Evolutionary conservation across 441 rosid genomes (phyloP), one percentile per base, ranked within the genome.

Genomic region (Syzygium malaccense): DNA sequence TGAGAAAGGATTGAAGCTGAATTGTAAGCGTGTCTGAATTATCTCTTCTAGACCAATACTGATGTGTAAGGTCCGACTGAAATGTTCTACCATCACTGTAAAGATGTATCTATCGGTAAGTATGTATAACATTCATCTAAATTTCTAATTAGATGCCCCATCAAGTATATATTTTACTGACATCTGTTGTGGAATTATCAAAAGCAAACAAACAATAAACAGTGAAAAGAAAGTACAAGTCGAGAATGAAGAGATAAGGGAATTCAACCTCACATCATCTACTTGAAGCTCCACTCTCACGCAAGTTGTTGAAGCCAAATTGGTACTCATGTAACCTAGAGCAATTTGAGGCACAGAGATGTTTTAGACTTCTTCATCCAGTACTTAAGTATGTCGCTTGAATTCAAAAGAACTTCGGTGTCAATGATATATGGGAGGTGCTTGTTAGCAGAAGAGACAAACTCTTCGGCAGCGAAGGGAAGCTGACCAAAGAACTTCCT

Each of bases 341-440:
- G 94, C 95, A 54, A 94, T 92, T 91, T 95, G 95, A 14, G 95
- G 96, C 97, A 97, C 55, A 97, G 93, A 58, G 98, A 94, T 71
- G 99, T 95, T 87, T 95, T 92, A 37, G 94, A 91, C 92, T 90
- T 98, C 88, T 93, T 95, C 96, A 96, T 94, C 91, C 88, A 91
- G 85, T 55, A 94, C 86, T 86, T 92, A 80, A 96, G 92, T 86
- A 91, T 53, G 87, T 91, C 87, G 88, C 93, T 92, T 66, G 93
- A 88, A 92, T 97, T 97, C 92, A 98, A 89, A 89, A 97, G 94
- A 89, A 98, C 88, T 95, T 98, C 97, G 89, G 99, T 98, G 91
- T 98, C 99, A 88, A 96, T 90, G 51, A 98, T 93, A 91, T 88
- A 93, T 11, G 96, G 97, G 90, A 98, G 95, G 91, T 91, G 91